phyloP scores from a whole-genome alignment of 163 green algal species.

The Scenedesmus sp. region DNA sequence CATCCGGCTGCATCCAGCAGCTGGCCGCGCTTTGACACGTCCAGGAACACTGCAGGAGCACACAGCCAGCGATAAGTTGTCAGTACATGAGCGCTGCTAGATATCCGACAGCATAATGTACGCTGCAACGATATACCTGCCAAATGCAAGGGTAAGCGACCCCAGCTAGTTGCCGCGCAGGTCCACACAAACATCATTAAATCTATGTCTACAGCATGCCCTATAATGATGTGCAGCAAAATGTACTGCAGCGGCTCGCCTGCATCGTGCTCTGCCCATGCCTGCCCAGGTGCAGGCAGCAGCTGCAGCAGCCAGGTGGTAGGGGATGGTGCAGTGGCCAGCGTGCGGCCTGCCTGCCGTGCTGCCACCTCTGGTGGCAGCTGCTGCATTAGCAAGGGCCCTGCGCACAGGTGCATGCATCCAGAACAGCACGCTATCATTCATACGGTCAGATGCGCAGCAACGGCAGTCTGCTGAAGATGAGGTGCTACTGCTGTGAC shows the following conservation, averaged over 20 bases:
- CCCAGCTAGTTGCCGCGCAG: not conserved
- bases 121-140: not conserved
- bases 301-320: slow-evolving; percentile 57
- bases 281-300: not conserved
- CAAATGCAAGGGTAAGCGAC: not conserved
- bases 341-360: slow-evolving; percentile 53
- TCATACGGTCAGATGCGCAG: not conserved
- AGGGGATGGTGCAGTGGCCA: slow-evolving; percentile 43
- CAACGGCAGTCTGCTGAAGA: not conserved
- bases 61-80: not conserved
- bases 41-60: slow-evolving; percentile 36
- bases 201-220: too few species aligned
- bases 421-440: not conserved
- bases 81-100: too few species aligned
- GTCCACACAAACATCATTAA: too few species aligned
- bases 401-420: not conserved
- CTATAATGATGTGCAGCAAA: too few species aligned
- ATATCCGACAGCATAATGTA: not conserved
- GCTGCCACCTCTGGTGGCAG: slow-evolving; percentile 56
- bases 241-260: not conserved
- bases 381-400: slow-evolving; percentile 11
- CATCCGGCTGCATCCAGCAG: slow-evolving; percentile 13
- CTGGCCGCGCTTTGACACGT: slow-evolving; percentile 9
- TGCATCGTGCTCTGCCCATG: not conserved
- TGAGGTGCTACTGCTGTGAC: not conserved